Conservation (phyloP, 129 eudicot genomes). For the Flaveria sonorensis region DNA sequence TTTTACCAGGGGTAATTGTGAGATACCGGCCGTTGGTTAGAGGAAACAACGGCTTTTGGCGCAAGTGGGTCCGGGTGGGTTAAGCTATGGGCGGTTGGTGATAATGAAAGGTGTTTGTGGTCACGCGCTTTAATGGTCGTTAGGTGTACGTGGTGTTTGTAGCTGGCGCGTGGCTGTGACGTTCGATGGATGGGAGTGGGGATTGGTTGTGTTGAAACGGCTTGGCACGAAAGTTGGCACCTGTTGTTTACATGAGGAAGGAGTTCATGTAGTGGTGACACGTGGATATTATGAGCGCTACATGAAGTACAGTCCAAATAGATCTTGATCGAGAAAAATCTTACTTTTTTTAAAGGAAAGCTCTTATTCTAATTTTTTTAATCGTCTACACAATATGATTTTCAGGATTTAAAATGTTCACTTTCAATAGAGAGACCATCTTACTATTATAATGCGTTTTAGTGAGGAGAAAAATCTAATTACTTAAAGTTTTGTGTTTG, state of each 20-base stretch:
- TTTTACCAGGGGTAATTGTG: neutral
- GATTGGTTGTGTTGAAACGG: neutral
- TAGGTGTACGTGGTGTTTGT: neutral
- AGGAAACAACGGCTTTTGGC: neutral
- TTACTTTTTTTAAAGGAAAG: no score
- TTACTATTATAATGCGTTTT: no score
- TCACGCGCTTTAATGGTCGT: neutral
- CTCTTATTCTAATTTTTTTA: no score
- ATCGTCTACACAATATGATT: no score
- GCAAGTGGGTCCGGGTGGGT: neutral
- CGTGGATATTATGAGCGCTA: neutral
- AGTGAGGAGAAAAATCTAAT: no score
- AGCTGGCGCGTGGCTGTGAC: neutral
- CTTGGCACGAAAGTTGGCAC: neutral
- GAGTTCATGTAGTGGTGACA: neutral
- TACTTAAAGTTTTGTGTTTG: no score
- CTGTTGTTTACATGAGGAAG: neutral
- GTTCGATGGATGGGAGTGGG: neutral
- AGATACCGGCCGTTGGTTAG: neutral
- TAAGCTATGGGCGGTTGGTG: conserved; percentile 10
- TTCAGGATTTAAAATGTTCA: no score
- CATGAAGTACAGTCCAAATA: neutral
- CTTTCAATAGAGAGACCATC: no score
- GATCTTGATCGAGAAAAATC: no score
- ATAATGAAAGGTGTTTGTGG: neutral